Percentiles rank a stretch among this genome's conserved stretches.
phyloP scores from a whole-genome alignment of 148 eudicot genomes.

The Polygonum aviculare region DNA sequence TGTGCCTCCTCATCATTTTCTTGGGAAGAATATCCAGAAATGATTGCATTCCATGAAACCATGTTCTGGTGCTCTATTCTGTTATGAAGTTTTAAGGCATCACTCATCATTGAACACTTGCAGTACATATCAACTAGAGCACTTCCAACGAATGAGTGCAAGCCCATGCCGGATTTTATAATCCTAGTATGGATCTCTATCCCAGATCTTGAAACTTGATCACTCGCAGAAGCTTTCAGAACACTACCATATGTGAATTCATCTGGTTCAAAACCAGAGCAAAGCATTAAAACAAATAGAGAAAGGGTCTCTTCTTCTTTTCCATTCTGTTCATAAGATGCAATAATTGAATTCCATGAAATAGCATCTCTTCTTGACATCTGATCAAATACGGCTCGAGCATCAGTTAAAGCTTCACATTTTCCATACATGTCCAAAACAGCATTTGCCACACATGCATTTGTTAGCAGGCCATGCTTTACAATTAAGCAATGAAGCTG shows the following conservation, averaged over 20 bases:
- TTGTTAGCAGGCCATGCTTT: constrained; percentile 39
- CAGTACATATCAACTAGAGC: constrained; percentile 94
- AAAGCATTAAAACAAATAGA: constrained; percentile 57
- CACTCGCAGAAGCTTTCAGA: constrained; percentile 62
- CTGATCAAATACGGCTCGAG: constrained; percentile 49
- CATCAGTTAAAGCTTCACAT: constrained; percentile 61
- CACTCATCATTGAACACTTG: constrained; percentile 62
- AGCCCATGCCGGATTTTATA: constrained; percentile 72
- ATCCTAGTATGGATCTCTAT: constrained; percentile 59
- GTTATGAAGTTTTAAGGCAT: constrained; percentile 72
- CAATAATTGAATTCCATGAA: constrained; percentile 83
- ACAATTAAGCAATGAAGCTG: constrained; percentile 64
- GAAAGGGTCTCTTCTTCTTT: constrained; percentile 40
- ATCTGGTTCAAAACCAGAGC: constrained; percentile 59
- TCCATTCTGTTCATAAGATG: constrained; percentile 77
- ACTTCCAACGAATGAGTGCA: constrained; percentile 65
- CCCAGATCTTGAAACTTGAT: constrained; percentile 39
- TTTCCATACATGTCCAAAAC: constrained; percentile 92
- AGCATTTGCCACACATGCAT: constrained; percentile 74
- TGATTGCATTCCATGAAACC: constrained; percentile 90
- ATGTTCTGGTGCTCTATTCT: constrained; percentile 51
- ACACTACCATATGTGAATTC: constrained; percentile 92
- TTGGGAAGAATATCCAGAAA: constrained; percentile 53
- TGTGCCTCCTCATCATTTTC: constrained; percentile 78
- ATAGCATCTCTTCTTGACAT: constrained; percentile 73